These are phyloP conservation scores for Cyathus striatus DNA, from an alignment of 768 basidiomycete genomes.

Conservation along the genomic window DNA sequence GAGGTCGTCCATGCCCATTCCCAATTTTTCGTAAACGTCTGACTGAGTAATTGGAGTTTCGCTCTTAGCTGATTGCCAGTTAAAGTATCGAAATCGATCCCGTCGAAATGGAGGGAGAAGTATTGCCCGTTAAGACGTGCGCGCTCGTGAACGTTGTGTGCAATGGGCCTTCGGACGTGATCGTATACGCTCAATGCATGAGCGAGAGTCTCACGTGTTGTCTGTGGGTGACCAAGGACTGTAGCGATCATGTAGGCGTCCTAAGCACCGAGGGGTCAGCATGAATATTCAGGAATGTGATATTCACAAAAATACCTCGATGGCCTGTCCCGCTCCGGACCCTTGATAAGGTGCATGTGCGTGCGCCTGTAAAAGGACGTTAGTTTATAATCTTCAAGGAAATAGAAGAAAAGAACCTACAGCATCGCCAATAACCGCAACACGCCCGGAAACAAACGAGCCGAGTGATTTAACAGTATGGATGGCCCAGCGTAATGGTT, in stretches of 20 bases:
- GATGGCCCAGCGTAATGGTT: slow-evolving; percentile 57
- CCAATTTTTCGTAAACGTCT: slow-evolving; percentile 45
- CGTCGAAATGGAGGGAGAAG: slow-evolving; percentile 30
- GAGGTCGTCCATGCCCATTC: slow-evolving; percentile 58
- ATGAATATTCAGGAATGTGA: not conserved
- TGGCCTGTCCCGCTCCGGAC: slow-evolving; percentile 53
- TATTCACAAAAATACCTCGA: slow-evolving; percentile 34
- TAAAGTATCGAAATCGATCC: slow-evolving; percentile 21
- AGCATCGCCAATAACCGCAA: slow-evolving; percentile 44
- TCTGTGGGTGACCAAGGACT: slow-evolving; percentile 38
- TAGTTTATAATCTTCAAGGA: not conserved
- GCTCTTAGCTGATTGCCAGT: slow-evolving; percentile 19
- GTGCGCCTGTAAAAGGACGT: slow-evolving; percentile 32
- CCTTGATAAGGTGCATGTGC: slow-evolving; percentile 53
- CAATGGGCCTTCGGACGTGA: slow-evolving; percentile 40
- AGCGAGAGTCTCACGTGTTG: slow-evolving; percentile 32
- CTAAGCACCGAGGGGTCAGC: slow-evolving; percentile 32
- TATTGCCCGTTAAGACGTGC: slow-evolving; percentile 37
- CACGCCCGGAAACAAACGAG: slow-evolving; percentile 46
- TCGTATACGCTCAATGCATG: slow-evolving; percentile 44
- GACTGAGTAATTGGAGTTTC: slow-evolving; percentile 32
- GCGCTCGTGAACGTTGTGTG: slow-evolving; percentile 28
- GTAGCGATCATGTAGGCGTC: slow-evolving; percentile 43
- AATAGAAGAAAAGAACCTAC: slow-evolving; percentile 21
- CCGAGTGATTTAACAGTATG: slow-evolving; percentile 49